Conservation (phyloP, 495 filamentous ascomycete genomes). For the Glarea lozoyensis region DNA sequence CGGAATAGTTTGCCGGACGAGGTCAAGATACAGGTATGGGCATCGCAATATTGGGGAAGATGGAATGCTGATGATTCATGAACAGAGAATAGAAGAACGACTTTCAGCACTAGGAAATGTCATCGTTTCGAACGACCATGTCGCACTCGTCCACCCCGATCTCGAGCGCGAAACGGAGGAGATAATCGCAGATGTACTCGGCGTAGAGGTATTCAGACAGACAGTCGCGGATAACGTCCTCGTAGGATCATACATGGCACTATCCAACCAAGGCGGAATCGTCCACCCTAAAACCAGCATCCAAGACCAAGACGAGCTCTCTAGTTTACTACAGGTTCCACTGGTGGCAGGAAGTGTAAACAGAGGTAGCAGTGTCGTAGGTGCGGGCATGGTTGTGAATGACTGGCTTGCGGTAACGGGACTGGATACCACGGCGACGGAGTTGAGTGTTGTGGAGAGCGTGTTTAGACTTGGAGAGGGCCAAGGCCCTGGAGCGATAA, state of each 20-base stretch:
- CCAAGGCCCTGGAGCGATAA: constrained; percentile 61
- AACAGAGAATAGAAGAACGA: constrained; percentile 87
- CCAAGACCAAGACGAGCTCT: constrained; percentile 96
- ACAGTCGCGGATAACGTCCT: constrained; percentile 96
- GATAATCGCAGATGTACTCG: constrained; percentile 91
- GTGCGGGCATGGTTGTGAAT: constrained; percentile 97
- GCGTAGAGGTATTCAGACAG: constrained; percentile 97
- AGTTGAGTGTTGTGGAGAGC: constrained; percentile 90
- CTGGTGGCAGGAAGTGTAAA: constrained; percentile 92
- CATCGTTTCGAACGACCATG: constrained; percentile 93
- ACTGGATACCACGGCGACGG: constrained; percentile 91
- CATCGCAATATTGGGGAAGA: background rate
- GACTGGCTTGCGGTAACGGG: constrained; percentile 99
- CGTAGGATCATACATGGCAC: constrained; percentile 88
- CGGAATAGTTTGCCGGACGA: constrained; percentile 85
- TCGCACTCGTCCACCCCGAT: constrained; percentile 93
- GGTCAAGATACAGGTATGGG: constrained; percentile 62
- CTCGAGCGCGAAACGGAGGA: constrained; percentile 93
- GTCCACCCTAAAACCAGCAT: constrained; percentile 96
- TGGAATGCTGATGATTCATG: background rate
- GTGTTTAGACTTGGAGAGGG: constrained; percentile 93
- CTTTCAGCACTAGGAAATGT: constrained; percentile 95
- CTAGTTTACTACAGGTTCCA: constrained; percentile 86
- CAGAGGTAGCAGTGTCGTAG: constrained; percentile 85
- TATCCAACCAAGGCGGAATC: constrained; percentile 93